Base-by-base conservation (phyloP, 768 basidiomycete genomes). In the Termitomyces heimii region DNA sequence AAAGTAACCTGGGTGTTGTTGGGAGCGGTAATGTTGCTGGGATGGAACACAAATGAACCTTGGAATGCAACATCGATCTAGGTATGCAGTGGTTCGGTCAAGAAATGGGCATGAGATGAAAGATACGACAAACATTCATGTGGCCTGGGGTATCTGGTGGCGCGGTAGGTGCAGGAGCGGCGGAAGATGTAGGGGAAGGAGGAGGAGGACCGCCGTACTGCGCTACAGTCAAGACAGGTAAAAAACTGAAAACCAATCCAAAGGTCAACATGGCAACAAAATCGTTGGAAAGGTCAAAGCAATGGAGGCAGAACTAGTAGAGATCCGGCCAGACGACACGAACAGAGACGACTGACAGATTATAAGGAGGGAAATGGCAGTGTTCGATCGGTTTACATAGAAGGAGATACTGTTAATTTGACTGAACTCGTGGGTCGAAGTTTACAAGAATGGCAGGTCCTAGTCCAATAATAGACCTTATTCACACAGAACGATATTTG, bases 1-100 rank as follows among this genome's bases (percentile, higher is more conserved):
- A 84, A 84, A 3, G 78, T 80, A 31, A 84, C 75, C 4, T 69
- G 57, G n/a, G 80, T 78, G n/a, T 78, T 78, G 20, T 78, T 75
- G 5, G 73, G 20, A 0, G 82, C 82, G 16, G 67, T 75, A 60
- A 84, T 61, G 60, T 80, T 79, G 46, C 63, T 29, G 3, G 82
- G 82, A 56, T 62, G 69, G 71, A 77, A 84, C 12, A 68, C 57
- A 60, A 80, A 76, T 14, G 63, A 55, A 5, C 69, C 71, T 16
- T 71, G 62, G 44, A 71, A 58, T 5, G 68, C 73, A 32, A 83
- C 83, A 44, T 81, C 64, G 58, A 83, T 65, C 78, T 82, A 53
- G 32, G 22, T 31, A 49, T 22, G 24, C 16, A 24, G 42, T n/a
- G 44, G 44, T 61, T 49, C 45, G 60, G 26, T 32, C 37, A 13